Base-by-base conservation (phyloP, 139 green algal genomes). In the Volvox africanus region DNA sequence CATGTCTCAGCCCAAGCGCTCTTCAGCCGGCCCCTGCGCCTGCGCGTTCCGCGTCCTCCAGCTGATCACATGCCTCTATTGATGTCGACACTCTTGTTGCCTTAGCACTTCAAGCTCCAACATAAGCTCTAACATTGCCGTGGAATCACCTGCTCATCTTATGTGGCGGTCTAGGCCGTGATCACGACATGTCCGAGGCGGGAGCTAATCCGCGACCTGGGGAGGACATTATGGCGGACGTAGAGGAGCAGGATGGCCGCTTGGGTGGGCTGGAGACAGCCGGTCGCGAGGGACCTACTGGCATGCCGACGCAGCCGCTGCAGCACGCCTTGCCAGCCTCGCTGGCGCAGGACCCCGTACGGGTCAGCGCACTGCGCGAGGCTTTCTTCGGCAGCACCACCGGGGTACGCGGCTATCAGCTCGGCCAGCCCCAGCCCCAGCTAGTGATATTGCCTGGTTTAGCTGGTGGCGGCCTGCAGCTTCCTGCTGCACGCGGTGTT, bases 291-390 rank as follows among this genome's bases (percentile, higher is more conserved):
- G 26, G 61, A n/a, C 32, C 21, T 24, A n/a, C 6, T 21, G 77
- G 62, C 35, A 36, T 75, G 62, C 87, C 82, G 28, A 85, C 50
- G 61, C 67, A 82, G 69, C 92, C 93, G 37, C 90, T 98, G 80
- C 92, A 93, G 82, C 91, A 97, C 87, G 62, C 88, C 17, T 93
- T 98, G 92, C 93, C 96, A 22, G 91, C 92, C 1, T 89, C 92
- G 73, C 87, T 98, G 79, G 93, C 91, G 22, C 93, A 96, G 16
- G 92, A 97, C 62, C 95, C 96, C 11, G 78, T 91, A 1, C 61
- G 87, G 12, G 87, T 98, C 79, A 61, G 92, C 61, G 91, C 94
- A 5, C 95, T 98, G 88, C 78, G 92, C 11, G 92, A 92, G 50
- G 89, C 89, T 21, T 94, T 91, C 67, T 95, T 95, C 82, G 73